These are phyloP conservation scores for Acanthamoeba castellanii DNA, from an alignment of 208 protist species.

Conservation along the genomic window DNA sequence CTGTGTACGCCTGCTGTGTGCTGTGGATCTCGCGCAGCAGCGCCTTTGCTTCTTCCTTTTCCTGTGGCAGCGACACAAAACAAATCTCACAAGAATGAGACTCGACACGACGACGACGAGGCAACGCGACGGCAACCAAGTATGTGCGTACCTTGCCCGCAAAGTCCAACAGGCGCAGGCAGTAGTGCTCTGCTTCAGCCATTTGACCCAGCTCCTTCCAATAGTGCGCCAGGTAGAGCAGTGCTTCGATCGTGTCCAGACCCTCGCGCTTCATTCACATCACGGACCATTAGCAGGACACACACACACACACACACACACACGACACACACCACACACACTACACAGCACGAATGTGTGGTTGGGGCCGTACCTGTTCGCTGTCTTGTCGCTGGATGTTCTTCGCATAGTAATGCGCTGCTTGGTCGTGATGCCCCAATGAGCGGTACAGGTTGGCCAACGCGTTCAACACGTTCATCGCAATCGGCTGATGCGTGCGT, in stretches of 20 bases:
- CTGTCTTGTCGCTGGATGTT: constrained; percentile 23
- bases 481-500: neutral
- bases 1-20: neutral
- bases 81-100: too few species aligned
- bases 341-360: neutral
- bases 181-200: neutral
- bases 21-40: constrained; percentile 21
- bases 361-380: neutral
- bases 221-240: constrained; percentile 51
- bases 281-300: neutral
- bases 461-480: constrained; percentile 76
- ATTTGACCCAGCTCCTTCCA: neutral
- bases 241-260: neutral
- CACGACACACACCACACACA: too few species aligned
- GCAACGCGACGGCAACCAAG: too few species aligned
- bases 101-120: too few species aligned
- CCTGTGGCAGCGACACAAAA: neutral
- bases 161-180: constrained; percentile 22
- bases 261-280: neutral
- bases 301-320: neutral
- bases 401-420: constrained; percentile 80
- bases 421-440: constrained; percentile 77
- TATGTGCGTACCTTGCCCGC: constrained; percentile 61
- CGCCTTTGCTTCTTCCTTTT: neutral
- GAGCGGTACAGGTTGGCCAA: constrained; percentile 85